Evolutionary conservation across 305 asterid genomes (phyloP), one percentile per base, ranked within the genome.

Genomic region (Nicotiana rustica): DNA sequence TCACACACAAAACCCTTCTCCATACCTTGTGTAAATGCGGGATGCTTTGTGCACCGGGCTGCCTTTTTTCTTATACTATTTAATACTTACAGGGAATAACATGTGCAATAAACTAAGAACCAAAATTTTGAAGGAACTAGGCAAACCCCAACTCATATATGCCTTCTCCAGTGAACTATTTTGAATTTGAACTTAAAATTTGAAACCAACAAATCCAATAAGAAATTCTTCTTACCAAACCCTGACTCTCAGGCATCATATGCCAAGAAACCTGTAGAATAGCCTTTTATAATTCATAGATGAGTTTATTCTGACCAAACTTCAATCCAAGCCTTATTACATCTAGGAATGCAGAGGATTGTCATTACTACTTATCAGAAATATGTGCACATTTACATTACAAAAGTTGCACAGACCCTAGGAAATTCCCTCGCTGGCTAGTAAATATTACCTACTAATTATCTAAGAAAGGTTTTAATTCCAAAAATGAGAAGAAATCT

Each of bases 61-160:
- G 52, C 52, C 10, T 44, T 44, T 44, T 44, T 44, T 44, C 13
- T 44, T 44, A 44, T 44, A 3, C 13, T 2, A 44, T 44, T 9
- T 33, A 33, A 33, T 31, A 47, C 13, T 60, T 75, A 76, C 6
- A 17, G 49, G 49, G 56, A 29, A 55, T 76, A 56, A 76, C 66
- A 17, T 52, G 80, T 55, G 80, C 66, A 55, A 76, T 31, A 31
- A 76, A 76, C 49, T 4, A 76, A 55, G 31, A 55, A 71, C 60
- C 49, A 55, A 52, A 14, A 75, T 75, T 44, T 36, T 52, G 44
- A 49, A 49, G 64, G 79, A 31, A 76, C 66, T 76, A 76, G 31
- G 31, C 80, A 76, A 75, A 12, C 59, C 47, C 64, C 65, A 76
- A 55, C 66, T 76, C 66, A 5, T 25, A 31, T 31, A 76, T 76